Conservation (phyloP, 2,329 filamentous ascomycete species). For the Thielaviopsis populi region DNA sequence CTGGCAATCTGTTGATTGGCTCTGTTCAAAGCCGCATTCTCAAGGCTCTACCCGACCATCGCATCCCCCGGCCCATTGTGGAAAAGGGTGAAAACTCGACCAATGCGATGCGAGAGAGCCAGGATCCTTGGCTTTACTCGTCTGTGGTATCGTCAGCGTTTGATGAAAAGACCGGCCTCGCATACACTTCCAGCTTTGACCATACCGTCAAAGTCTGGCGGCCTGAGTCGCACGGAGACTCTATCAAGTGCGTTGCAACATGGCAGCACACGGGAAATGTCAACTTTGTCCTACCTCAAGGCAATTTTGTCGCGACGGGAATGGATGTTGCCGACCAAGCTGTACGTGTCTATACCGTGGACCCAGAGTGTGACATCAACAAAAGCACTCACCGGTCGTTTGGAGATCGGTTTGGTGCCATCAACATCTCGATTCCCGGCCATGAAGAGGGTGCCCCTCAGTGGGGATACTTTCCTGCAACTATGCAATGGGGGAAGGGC, state of each 20-base stretch:
- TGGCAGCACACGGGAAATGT: constrained; percentile 45
- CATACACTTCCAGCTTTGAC: constrained; percentile 48
- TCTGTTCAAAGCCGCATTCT: constrained; percentile 32
- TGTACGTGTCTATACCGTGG: constrained; percentile 41
- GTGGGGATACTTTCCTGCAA: constrained; percentile 49
- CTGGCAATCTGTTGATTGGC: constrained; percentile 45
- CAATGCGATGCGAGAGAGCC: constrained; percentile 40
- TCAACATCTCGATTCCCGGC: background rate
- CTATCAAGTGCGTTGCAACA: constrained; percentile 30
- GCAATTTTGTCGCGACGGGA: constrained; percentile 39
- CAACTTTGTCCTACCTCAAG: constrained; percentile 42
- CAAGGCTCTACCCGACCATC: constrained; percentile 40
- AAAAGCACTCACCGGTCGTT: constrained; percentile 27
- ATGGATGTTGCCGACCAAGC: constrained; percentile 39
- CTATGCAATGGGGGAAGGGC: constrained; percentile 45
- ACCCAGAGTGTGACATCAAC: constrained; percentile 24
- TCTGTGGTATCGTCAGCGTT: constrained; percentile 49
- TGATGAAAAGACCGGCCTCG: constrained; percentile 29
- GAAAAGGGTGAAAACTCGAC: constrained; percentile 40
- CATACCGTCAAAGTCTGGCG: constrained; percentile 45
- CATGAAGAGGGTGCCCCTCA: constrained; percentile 20
- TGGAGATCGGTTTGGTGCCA: constrained; percentile 9
- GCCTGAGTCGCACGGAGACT: constrained; percentile 25
- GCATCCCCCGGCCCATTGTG: constrained; percentile 39
- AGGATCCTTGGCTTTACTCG: constrained; percentile 48